Conservation (phyloP, 2,329 filamentous ascomycete species). For the Cladosporium oxysporum region DNA sequence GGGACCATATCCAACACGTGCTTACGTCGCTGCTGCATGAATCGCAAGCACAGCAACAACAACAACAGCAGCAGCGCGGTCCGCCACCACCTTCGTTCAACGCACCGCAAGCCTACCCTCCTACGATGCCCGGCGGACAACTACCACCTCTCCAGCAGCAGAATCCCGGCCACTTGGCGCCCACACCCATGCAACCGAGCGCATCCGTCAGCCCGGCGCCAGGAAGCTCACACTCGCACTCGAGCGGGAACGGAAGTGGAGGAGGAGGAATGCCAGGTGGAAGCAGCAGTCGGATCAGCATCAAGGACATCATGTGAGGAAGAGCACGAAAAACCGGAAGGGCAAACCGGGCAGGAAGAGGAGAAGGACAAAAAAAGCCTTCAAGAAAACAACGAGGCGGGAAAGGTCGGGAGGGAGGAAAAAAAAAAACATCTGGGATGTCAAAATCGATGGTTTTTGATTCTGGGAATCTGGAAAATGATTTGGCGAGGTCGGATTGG, state of each 20-base stretch:
- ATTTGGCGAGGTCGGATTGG: neutral
- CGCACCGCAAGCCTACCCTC: conserved; percentile 21
- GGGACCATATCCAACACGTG: conserved; percentile 70
- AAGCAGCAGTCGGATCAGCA: conserved; percentile 35
- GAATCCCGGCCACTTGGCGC: conserved; percentile 4
- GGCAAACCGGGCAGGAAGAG: neutral
- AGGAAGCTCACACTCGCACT: conserved; percentile 11
- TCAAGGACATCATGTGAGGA: conserved; percentile 40
- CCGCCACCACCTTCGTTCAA: conserved; percentile 26
- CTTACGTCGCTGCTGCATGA: conserved; percentile 58
- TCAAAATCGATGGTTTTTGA: neutral
- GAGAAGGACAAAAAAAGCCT: neutral
- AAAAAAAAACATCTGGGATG: neutral
- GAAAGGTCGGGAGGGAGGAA: neutral
- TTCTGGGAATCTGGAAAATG: neutral
- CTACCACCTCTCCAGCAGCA: neutral
- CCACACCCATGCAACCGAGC: neutral
- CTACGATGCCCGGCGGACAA: conserved; percentile 17
- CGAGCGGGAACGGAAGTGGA: conserved; percentile 26
- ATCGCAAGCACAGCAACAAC: conserved; percentile 37
- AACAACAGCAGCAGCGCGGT: conserved; percentile 21
- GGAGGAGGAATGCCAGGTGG: conserved; percentile 24
- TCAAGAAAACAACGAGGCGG: too few relatives aligned
- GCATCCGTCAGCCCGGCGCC: conserved; percentile 9
- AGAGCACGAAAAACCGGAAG: neutral